Conservation (phyloP, 148 eudicot genomes). For the Silene uniflora region DNA sequence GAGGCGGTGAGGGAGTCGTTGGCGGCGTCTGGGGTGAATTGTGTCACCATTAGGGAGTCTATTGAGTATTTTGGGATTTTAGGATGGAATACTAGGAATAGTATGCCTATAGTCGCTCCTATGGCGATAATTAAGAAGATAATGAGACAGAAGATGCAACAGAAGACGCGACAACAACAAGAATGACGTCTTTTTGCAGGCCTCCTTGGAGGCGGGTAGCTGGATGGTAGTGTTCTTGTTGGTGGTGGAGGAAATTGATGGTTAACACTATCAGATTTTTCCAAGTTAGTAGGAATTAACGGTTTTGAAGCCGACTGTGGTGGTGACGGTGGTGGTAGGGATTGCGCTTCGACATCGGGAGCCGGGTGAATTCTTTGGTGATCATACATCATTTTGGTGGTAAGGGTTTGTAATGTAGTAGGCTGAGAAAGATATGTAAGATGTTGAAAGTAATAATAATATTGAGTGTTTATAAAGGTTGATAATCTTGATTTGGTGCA, state of each 20-base stretch:
- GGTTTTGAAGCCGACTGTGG: conserved; percentile 9
- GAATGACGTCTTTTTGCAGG: conserved; percentile 6
- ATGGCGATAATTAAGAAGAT: conserved; percentile 35
- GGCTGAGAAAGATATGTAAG: not conserved
- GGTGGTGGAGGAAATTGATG: conserved; percentile 20
- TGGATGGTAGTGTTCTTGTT: conserved; percentile 14
- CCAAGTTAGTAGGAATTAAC: conserved; percentile 10
- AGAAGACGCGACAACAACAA: conserved; percentile 28
- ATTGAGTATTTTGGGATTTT: conserved; percentile 68
- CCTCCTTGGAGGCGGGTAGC: conserved; percentile 17
- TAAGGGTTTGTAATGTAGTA: not conserved
- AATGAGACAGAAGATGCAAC: conserved; percentile 30
- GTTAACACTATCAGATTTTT: conserved; percentile 3
- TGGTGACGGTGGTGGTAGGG: conserved; percentile 3
- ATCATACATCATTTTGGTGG: conserved; percentile 4
- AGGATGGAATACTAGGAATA: conserved; percentile 62
- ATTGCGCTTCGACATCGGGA: conserved; percentile 19
- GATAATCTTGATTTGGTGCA: not conserved
- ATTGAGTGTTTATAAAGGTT: conserved; percentile 7
- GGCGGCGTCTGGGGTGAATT: conserved; percentile 30
- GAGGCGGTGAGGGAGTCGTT: conserved; percentile 48
- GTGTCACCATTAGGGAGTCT: conserved; percentile 46
- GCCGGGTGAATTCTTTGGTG: conserved; percentile 28
- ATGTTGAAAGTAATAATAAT: not conserved
- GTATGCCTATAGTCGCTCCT: conserved; percentile 42